phyloP scores from a whole-genome alignment of 2,329 filamentous ascomycete species.

The Fusarium sp. region DNA sequence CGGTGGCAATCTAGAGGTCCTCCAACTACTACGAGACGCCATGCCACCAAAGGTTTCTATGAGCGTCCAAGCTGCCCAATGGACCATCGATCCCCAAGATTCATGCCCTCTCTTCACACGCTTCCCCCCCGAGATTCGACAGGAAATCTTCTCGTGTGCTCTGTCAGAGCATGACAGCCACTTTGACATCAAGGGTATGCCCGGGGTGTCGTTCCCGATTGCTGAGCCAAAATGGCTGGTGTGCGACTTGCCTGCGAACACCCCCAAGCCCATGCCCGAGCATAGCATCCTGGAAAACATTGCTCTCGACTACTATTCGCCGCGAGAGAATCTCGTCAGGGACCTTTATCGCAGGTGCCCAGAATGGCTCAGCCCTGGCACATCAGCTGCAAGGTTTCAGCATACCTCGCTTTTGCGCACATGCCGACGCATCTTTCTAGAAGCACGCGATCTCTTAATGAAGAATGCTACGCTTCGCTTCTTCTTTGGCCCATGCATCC shows the following conservation, averaged over 20 bases:
- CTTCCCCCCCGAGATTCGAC: constrained; percentile 11
- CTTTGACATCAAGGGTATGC: neutral
- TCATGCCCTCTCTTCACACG: constrained; percentile 5
- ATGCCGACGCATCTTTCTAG: constrained; percentile 17
- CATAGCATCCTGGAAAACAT: neutral
- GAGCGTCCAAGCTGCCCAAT: constrained; percentile 1
- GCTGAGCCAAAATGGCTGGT: constrained; percentile 13
- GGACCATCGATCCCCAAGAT: constrained; percentile 11
- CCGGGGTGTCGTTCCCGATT: neutral
- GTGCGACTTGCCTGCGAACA: neutral
- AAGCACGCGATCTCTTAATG: constrained; percentile 21
- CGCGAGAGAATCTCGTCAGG: neutral
- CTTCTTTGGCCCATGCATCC: too few species aligned
- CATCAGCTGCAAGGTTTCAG: constrained; percentile 2
- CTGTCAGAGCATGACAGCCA: constrained; percentile 13
- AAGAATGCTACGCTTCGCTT: constrained; percentile 9
- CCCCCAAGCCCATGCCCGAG: neutral
- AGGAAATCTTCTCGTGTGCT: constrained; percentile 7
- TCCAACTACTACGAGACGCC: neutral
- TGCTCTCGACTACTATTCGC: neutral
- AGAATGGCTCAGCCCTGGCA: neutral
- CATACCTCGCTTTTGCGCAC: constrained; percentile 14
- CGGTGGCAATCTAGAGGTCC: accelerated
- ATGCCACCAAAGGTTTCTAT: neutral
- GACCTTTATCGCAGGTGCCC: neutral